Percentiles rank a stretch among this genome's conserved stretches.
These are phyloP conservation scores for Trichopus zeylanicus DNA, from an alignment of 116 monocot genomes.

Conservation along the genomic window DNA sequence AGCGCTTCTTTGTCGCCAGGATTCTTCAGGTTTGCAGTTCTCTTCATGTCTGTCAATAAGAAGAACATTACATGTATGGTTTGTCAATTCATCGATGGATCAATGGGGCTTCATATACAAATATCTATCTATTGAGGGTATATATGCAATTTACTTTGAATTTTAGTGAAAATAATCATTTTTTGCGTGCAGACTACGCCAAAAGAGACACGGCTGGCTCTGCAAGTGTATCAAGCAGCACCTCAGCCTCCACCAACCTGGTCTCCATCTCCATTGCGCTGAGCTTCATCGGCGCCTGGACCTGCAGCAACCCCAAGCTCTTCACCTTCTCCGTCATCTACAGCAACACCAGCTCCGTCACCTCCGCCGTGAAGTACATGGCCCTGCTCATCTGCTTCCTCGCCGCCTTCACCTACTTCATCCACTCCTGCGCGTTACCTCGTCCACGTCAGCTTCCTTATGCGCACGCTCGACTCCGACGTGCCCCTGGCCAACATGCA, in stretches of 20 bases:
- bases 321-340: conserved; percentile 36
- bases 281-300: conserved; percentile 65
- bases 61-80: too few species aligned
- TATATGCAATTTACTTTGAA: too few species aligned
- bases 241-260: conserved; percentile 44
- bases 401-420: conserved; percentile 58
- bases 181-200: conserved; percentile 24
- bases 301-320: conserved; percentile 33
- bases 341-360: conserved; percentile 40
- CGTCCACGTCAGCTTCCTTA: conserved; percentile 63
- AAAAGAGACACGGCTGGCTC: conserved; percentile 23
- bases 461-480: conserved; percentile 53
- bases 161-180: too few species aligned
- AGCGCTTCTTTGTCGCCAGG: conserved; percentile 58
- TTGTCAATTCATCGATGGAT: too few species aligned
- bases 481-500: conserved; percentile 55
- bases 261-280: conserved; percentile 63
- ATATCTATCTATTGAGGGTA: too few species aligned
- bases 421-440: conserved; percentile 56
- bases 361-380: conserved; percentile 51
- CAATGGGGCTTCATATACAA: too few species aligned
- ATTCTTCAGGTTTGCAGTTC: conserved; percentile 38
- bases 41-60: too few species aligned
- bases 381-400: conserved; percentile 63
- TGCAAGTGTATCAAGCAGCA: conserved; percentile 39